Evolutionary conservation across 208 protist genomes (phyloP), one percentile per base, ranked within the genome.

Genomic region (Acanthamoeba healyi): DNA sequence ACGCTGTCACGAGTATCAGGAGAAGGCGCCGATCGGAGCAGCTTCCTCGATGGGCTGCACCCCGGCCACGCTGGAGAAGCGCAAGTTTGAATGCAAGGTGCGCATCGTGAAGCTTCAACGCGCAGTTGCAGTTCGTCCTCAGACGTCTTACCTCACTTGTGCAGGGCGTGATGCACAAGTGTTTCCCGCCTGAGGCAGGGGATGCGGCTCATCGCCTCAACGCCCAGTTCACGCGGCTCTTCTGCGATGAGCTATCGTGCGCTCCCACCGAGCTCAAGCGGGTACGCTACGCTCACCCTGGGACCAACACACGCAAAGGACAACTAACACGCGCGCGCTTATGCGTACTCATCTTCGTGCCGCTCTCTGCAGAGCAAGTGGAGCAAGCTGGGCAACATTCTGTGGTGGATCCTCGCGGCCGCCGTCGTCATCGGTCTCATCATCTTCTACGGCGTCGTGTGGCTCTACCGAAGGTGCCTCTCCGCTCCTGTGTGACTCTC

Each of bases 71-170:
- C 34, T 82, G 9, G 72, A 82, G 40, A 82, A 82, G 72, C 72
- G 72, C 40, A 82, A 82, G 72, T 82, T 82, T 34, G 72, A 82
- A 29, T 82, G 72, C 40, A 44, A 82, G 72, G 72, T 82, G 29
- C 29, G 22, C 40, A 10, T n/a, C n/a, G n/a, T n/a, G n/a, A n/a
- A n/a, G n/a, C n/a, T n/a, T n/a, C n/a, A n/a, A n/a, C n/a, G n/a
- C n/a, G n/a, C n/a, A n/a, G n/a, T n/a, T n/a, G n/a, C n/a, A n/a
- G n/a, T n/a, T n/a, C n/a, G n/a, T n/a, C n/a, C n/a, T n/a, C n/a
- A n/a, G n/a, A n/a, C 6, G 49, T 54, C 58, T 67, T 9, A 7
- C 22, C n/a, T 9, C 15, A 67, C n/a, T 9, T 67, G 58, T 72
- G 29, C 72, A 82, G 72, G n/a, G 38, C 42, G 10, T 82, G 24